A percentile compares a stretch with the other conserved stretches of the same genome.
Conservation (phyloP, 202 grass and related monocot genomes). For the Schoenoplectus tabernaemontani region DNA sequence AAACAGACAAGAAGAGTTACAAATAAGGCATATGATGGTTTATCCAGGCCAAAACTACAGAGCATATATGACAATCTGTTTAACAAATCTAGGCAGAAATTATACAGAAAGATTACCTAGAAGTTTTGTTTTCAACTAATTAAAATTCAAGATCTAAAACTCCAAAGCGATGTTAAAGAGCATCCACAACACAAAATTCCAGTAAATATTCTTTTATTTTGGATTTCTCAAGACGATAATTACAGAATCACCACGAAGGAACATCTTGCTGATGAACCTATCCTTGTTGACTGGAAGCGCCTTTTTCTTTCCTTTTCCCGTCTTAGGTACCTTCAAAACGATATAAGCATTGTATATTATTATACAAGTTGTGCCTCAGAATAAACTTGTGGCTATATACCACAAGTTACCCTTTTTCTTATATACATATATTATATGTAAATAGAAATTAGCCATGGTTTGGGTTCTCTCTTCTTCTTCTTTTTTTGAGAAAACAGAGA, state of each 20-base stretch:
- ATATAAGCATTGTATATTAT: neutral
- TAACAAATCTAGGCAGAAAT: neutral
- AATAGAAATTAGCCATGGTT: too few relatives aligned
- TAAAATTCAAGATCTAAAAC: neutral
- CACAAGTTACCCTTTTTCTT: too few relatives aligned
- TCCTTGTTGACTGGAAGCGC: constrained; percentile 94
- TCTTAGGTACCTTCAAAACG: constrained; percentile 65
- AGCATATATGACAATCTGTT: neutral
- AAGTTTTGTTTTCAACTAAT: neutral
- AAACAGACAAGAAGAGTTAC: neutral
- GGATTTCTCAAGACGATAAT: constrained; percentile 96
- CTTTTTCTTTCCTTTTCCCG: constrained; percentile 98
- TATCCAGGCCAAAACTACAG: neutral
- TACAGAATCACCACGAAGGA: constrained; percentile 86
- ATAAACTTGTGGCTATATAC: too few relatives aligned
- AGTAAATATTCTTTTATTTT: constrained; percentile 31
- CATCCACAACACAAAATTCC: neutral
- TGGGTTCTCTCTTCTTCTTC: too few relatives aligned
- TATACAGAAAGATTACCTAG: constrained; percentile 2
- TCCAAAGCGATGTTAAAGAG: neutral
- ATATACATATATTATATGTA: too few relatives aligned
- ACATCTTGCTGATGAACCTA: constrained; percentile 99
- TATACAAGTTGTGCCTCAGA: too few relatives aligned
- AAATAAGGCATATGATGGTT: neutral
- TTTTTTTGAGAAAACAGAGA: too few relatives aligned